These are phyloP conservation scores for Cryptosporidium ryanae DNA, from an alignment of 169 alveolate species.

Conservation along the genomic window DNA sequence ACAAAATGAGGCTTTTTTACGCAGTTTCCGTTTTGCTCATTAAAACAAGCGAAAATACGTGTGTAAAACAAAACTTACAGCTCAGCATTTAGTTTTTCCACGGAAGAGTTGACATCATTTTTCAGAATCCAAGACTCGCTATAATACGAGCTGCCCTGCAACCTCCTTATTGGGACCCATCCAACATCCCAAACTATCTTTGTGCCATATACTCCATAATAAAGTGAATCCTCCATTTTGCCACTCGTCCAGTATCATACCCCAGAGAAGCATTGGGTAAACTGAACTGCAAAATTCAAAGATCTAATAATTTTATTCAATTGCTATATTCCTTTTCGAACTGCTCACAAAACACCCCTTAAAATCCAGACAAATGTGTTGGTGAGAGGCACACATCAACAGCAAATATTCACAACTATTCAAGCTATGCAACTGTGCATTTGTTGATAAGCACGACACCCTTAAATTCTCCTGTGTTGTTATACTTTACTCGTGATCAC, in stretches of 20 bases:
- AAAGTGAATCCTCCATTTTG: slow-evolving; percentile 36
- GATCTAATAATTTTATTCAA: neutral
- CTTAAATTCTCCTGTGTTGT: no score
- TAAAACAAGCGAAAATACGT: neutral
- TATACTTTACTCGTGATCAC: no score
- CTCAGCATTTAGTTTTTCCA: slow-evolving; percentile 26
- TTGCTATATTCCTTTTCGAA: neutral
- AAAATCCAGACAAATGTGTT: no score
- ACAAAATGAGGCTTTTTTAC: neutral
- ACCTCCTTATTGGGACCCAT: slow-evolving; percentile 46
- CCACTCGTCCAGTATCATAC: neutral
- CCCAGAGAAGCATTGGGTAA: neutral
- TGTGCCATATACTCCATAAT: slow-evolving; percentile 72
- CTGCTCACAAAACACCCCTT: neutral
- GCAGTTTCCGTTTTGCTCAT: neutral
- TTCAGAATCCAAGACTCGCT: slow-evolving; percentile 70
- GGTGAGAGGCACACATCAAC: no score
- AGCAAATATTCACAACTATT: no score
- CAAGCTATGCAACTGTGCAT: no score
- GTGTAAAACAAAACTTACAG: slow-evolving; percentile 5
- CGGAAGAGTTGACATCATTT: slow-evolving; percentile 52
- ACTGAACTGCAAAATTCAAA: neutral
- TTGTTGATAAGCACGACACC: no score
- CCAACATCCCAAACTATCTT: slow-evolving; percentile 66
- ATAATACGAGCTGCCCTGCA: slow-evolving; percentile 51